A percentile compares a stretch with the other conserved stretches of the same genome.
Conservation (phyloP, 2,329 filamentous ascomycete genomes). For the Metarhizium rileyi region DNA sequence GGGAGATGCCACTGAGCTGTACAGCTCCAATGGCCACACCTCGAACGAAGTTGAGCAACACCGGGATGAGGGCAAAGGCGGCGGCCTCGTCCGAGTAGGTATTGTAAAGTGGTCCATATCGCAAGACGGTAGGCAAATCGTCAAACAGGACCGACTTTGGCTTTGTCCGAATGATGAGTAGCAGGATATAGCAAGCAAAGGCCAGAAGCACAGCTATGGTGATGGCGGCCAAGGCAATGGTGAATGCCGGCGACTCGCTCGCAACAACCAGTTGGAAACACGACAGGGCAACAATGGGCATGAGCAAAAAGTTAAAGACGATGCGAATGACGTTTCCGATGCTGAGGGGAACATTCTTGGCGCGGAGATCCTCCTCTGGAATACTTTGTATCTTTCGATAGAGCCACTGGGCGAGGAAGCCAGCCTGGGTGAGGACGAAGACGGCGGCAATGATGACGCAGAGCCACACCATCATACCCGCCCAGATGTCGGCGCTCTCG, state of each 20-base stretch:
- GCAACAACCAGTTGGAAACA: slow-evolving; percentile 85
- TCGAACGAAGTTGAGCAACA: slow-evolving; percentile 74
- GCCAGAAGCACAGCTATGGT: slow-evolving; percentile 63
- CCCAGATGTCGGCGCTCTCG: slow-evolving; percentile 73
- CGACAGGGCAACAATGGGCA: slow-evolving; percentile 78
- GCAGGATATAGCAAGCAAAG: slow-evolving; percentile 70
- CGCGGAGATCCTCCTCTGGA: slow-evolving; percentile 75
- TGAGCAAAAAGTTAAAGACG: slow-evolving; percentile 83
- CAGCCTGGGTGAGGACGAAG: slow-evolving; percentile 62
- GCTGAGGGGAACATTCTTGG: slow-evolving; percentile 86
- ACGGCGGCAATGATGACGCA: slow-evolving; percentile 63
- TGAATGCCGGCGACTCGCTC: slow-evolving; percentile 53
- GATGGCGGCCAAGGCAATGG: slow-evolving; percentile 65
- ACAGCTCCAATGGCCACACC: slow-evolving; percentile 88
- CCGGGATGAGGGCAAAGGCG: slow-evolving; percentile 78
- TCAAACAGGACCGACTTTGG: slow-evolving; percentile 87
- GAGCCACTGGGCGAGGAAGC: slow-evolving; percentile 68
- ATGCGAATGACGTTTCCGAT: slow-evolving; percentile 72
- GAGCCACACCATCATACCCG: slow-evolving; percentile 87
- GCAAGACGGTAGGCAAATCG: slow-evolving; percentile 77
- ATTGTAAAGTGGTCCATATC: slow-evolving; percentile 92
- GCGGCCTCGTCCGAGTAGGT: slow-evolving; percentile 92
- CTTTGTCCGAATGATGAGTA: slow-evolving; percentile 68
- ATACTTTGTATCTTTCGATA: slow-evolving; percentile 61
- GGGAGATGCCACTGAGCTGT: slow-evolving; percentile 85